Evolutionary conservation across 1,284 basidiomycete genomes (phyloP).

Genomic region (Malassezia psittaci): DNA sequence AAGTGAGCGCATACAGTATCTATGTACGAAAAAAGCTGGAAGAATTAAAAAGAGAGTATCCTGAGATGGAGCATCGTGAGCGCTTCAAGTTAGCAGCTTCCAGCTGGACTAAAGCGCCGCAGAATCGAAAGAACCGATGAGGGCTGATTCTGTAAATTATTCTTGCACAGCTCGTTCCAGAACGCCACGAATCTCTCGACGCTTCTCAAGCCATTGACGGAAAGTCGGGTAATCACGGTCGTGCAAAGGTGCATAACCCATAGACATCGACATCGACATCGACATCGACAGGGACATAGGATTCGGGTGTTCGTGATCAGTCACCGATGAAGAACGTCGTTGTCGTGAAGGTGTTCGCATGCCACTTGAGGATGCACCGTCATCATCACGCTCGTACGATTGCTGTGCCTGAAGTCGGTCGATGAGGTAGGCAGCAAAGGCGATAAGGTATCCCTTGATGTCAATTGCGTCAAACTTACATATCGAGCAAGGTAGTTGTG

Average conservation of each 20-base stretch:
- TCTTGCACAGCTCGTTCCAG: constrained; percentile 25
- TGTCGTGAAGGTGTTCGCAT: neutral
- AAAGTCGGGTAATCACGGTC: constrained; percentile 34
- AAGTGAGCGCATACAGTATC: constrained; percentile 19
- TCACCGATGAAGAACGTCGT: neutral
- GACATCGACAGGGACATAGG: constrained; percentile 6
- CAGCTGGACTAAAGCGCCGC: constrained; percentile 19
- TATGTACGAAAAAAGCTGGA: constrained; percentile 33
- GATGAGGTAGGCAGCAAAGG: constrained; percentile 88
- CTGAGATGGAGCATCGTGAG: constrained; percentile 31
- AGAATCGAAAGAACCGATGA: constrained; percentile 1
- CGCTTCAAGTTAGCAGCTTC: constrained; percentile 37
- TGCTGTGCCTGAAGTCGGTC: constrained; percentile 53
- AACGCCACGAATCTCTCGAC: constrained; percentile 39
- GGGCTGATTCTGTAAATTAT: constrained; percentile 4
- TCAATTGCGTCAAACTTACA: constrained; percentile 42
- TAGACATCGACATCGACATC: constrained; percentile 17
- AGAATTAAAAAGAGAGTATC: constrained; percentile 32
- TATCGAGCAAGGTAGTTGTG: constrained; percentile 53
- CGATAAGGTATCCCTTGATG: constrained; percentile 63
- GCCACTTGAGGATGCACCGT: constrained; percentile 4
- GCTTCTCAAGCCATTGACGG: constrained; percentile 34
- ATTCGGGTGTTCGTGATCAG: neutral
- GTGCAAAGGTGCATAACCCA: constrained; percentile 14
- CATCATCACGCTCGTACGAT: constrained; percentile 15